Evolutionary conservation across 2,329 filamentous ascomycete genomes (phyloP).

Genomic region (Trichoderma guizhouense): DNA sequence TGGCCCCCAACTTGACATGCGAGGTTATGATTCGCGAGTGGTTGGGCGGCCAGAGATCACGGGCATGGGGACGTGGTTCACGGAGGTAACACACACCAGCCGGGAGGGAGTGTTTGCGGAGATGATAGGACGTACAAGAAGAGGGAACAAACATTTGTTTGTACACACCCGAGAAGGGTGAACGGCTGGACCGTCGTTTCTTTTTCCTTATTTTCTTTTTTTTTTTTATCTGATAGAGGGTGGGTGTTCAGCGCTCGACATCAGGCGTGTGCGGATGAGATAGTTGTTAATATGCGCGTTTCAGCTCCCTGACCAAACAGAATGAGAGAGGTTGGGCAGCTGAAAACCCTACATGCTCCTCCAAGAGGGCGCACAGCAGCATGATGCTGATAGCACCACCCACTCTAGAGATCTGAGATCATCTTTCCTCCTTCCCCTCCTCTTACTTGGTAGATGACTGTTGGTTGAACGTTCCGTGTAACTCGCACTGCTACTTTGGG

Average conservation of each 20-base stretch:
- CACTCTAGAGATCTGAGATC: background rate
- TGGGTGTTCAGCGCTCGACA: background rate
- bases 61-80: background rate
- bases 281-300: background rate
- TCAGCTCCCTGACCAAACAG: background rate
- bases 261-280: background rate
- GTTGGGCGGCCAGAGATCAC: too few relatives aligned
- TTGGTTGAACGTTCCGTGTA: background rate
- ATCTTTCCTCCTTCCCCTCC: background rate
- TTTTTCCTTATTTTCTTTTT: background rate
- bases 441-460: background rate
- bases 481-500: background rate
- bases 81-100: background rate
- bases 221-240: background rate
- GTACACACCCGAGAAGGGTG: background rate
- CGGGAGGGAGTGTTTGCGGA: background rate
- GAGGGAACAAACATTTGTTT: background rate
- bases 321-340: background rate
- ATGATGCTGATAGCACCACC: background rate
- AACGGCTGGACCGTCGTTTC: background rate
- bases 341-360: background rate
- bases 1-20: background rate
- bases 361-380: background rate
- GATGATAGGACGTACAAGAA: background rate
- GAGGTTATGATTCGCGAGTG: background rate